phyloP scores from a whole-genome alignment of 164 flowering plant species.

The Aristolochia contorta region DNA sequence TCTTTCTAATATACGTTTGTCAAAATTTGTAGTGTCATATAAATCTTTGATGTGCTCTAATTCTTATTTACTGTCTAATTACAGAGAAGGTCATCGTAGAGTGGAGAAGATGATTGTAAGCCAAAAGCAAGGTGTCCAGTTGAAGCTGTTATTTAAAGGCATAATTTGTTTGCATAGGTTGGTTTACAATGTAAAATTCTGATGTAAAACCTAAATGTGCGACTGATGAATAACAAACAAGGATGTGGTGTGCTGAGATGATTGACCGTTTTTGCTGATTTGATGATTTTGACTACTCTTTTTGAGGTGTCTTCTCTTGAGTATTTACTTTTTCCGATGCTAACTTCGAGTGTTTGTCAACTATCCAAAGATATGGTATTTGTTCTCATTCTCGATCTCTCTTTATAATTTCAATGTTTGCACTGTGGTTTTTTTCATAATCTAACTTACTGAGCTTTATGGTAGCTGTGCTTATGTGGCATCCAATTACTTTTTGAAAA shows the following conservation, averaged over 20 bases:
- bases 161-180: not conserved
- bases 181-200: constrained; percentile 10
- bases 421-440: no score
- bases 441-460: no score
- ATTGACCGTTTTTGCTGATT: constrained; percentile 1
- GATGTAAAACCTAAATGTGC: constrained; percentile 13
- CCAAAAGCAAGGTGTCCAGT: constrained; percentile 1
- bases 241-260: constrained; percentile 10
- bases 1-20: no score
- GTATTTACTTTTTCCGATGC: constrained; percentile 9
- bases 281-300: constrained; percentile 3
- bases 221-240: constrained; percentile 13
- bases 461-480: no score
- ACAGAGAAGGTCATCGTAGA: constrained; percentile 44
- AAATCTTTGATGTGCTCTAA: no score
- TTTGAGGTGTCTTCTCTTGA: constrained; percentile 11
- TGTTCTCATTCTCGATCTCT: no score
- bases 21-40: no score
- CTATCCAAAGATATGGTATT: no score
- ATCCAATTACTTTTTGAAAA: no score
- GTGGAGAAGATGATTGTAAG: constrained; percentile 51
- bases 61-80: constrained; percentile 3
- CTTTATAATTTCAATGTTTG: no score
- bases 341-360: no score
- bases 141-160: not conserved